Base-by-base conservation (phyloP, 257 asterid genomes). In the Capsicum chinense region DNA sequence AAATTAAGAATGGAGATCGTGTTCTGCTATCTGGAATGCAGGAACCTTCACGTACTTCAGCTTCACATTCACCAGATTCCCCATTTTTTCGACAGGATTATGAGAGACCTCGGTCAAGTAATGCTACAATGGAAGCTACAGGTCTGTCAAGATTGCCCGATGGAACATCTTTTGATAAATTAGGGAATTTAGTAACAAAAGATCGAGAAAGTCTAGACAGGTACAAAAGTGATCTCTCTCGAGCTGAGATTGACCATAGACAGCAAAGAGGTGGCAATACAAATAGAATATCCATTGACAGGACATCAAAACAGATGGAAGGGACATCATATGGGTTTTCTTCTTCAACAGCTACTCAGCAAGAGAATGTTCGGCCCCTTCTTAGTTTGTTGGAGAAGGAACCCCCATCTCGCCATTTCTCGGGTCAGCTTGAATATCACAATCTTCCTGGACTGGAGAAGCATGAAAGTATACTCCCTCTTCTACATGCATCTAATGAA, bases 351-450 rank as follows among this genome's bases (percentile, higher is more conserved):
- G 87, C 92, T 83, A 80, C 87, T 82, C 97, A 90, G 84, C 98
- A 92, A 86, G 97, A 95, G 83, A 92, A 93, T 84, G 94, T 92
- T 59, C 91, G 98, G 44, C 98, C 98, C 81, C 99, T 93, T 86
- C 88, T 97, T 85, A 93, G 98, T 87, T 90, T 97, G 85, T 85
- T 95, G 94, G 98, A 97, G 80, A 97, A 97, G 90, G 99, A 95
- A 85, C 99, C 99, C 62, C 98, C 98, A 42, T 97, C 98, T 4
- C 97, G 97, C 81, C 97, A 93, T 90, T 93, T 90, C 79, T 97
- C 99, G 79, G 98, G 99, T 86, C 98, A 95, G 92, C 98, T 97
- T 78, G 99, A 95, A 91, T 95, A 93, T 80, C 93, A 94, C 48
- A 98, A 97, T 90, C 97, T 95, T 83, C 90, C 97, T 10, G 97